Conservation (phyloP, 352 stramenopile species). For the Hyaloperonospora brassicae region DNA sequence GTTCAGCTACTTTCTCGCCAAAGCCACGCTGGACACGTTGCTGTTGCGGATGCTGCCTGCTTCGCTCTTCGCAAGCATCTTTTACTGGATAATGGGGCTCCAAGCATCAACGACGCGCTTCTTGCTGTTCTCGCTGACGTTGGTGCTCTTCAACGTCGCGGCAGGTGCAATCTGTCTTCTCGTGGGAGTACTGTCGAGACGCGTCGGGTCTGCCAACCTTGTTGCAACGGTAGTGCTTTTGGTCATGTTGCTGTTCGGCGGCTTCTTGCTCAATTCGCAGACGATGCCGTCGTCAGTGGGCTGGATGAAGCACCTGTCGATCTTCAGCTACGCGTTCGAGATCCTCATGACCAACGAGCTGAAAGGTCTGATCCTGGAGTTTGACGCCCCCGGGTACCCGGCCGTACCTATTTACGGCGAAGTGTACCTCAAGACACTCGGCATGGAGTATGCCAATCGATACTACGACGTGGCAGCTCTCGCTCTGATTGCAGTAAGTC, state of each 20-base stretch:
- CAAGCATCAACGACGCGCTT: conserved; percentile 53
- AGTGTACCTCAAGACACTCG: conserved; percentile 77
- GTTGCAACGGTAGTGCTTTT: conserved; percentile 64
- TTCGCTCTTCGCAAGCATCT: conserved; percentile 74
- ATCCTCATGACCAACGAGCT: conserved; percentile 83
- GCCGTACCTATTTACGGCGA: conserved; percentile 71
- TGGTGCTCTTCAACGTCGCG: conserved; percentile 78
- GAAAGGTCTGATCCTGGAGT: conserved; percentile 64
- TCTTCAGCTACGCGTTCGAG: conserved; percentile 85
- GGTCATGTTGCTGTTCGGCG: conserved; percentile 80
- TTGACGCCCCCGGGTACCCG: conserved; percentile 69
- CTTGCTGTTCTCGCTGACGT: conserved; percentile 52
- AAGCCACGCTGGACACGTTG: conserved; percentile 63
- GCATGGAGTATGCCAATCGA: conserved; percentile 71
- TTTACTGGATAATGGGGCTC: conserved; percentile 84
- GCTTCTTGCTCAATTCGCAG: conserved; percentile 81
- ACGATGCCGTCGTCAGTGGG: conserved; percentile 57
- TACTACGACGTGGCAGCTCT: conserved; percentile 63
- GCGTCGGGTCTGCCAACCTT: conserved; percentile 67
- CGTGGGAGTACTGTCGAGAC: conserved; percentile 52
- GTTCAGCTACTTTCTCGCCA: conserved; percentile 76
- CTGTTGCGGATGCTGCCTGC: conserved; percentile 66
- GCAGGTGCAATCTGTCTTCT: conserved; percentile 69
- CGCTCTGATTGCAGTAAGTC: conserved; percentile 34
- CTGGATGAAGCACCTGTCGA: conserved; percentile 74